Percentiles rank a stretch among this genome's conserved stretches.
Evolutionary conservation across 2,329 filamentous ascomycete species (phyloP).

Genomic region (Periglandula ipomoeae): DNA sequence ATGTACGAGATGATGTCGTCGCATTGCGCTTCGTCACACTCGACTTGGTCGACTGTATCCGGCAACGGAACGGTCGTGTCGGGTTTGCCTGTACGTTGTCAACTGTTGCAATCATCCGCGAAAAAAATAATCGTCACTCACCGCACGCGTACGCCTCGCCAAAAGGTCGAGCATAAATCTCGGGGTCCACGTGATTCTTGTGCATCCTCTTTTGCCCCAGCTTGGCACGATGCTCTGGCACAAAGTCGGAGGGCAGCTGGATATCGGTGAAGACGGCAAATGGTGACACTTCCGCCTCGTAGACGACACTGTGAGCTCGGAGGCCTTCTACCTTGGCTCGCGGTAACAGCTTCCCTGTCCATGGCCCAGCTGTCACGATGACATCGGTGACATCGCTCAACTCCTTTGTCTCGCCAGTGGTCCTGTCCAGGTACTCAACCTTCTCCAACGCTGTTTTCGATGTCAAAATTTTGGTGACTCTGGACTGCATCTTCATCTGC

Average conservation of each 20-base stretch:
- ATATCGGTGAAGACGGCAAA: constrained; percentile 86
- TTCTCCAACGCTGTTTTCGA: constrained; percentile 42
- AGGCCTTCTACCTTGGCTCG: constrained; percentile 47
- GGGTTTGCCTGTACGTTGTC: constrained; percentile 50
- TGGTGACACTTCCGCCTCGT: constrained; percentile 55
- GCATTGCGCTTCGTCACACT: constrained; percentile 66
- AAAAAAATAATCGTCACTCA: constrained; percentile 19
- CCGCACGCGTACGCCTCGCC: constrained; percentile 91
- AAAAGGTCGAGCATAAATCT: constrained; percentile 87
- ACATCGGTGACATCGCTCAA: constrained; percentile 43
- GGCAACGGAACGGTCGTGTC: constrained; percentile 70
- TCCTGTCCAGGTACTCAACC: constrained; percentile 50
- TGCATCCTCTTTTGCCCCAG: constrained; percentile 43
- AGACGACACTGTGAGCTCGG: constrained; percentile 57
- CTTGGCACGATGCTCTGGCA: constrained; percentile 38
- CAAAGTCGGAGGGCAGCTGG: constrained; percentile 56
- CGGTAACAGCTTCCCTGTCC: constrained; percentile 52
- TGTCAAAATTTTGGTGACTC: constrained; percentile 58
- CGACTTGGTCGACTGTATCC: constrained; percentile 62
- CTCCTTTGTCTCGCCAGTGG: constrained; percentile 23
- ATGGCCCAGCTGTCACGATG: constrained; percentile 50
- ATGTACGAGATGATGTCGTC: constrained; percentile 81
- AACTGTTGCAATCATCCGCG: neutral
- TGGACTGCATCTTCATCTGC: constrained; percentile 55
- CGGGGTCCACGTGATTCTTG: constrained; percentile 64